Evolutionary conservation across 1,284 basidiomycete genomes (phyloP).

Genomic region (Amylostereum chailletii): DNA sequence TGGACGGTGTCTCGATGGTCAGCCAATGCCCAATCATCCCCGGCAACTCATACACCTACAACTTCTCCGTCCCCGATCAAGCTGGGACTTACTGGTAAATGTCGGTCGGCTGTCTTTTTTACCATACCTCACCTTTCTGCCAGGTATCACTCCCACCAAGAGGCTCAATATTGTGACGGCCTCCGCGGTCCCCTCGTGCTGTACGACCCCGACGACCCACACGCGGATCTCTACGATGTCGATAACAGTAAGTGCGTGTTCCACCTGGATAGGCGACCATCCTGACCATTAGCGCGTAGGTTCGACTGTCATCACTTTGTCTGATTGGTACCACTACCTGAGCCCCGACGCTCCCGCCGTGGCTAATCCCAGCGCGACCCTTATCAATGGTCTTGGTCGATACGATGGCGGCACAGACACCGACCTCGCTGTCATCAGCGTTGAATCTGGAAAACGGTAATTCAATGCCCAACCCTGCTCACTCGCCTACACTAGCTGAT

Average conservation of each 20-base stretch:
- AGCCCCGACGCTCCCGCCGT: neutral
- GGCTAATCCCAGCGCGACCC: constrained; percentile 15
- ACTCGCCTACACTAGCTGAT: too few species aligned
- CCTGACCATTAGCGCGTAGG: constrained; percentile 3
- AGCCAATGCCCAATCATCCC: constrained; percentile 28
- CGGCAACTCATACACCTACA: constrained; percentile 19
- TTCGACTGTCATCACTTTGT: constrained; percentile 7
- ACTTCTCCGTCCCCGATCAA: constrained; percentile 15
- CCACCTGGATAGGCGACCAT: too few species aligned
- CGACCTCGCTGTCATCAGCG: constrained; percentile 20
- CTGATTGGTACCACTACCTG: constrained; percentile 11
- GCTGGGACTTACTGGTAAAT: constrained; percentile 20
- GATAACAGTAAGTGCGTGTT: constrained; percentile 15
- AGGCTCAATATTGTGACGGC: constrained; percentile 31
- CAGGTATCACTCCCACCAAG: constrained; percentile 8
- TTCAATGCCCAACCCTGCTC: too few species aligned
- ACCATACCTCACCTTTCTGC: constrained; percentile 2
- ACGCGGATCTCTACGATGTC: constrained; percentile 22
- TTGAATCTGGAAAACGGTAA: constrained; percentile 13
- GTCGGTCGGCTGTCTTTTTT: neutral
- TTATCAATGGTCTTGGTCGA: constrained; percentile 25
- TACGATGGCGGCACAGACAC: constrained; percentile 17
- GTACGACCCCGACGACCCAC: constrained; percentile 26
- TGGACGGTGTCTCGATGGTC: constrained; percentile 27
- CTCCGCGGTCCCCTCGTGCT: constrained; percentile 24